Percentiles rank a stretch among this genome's conserved stretches.
Conservation (phyloP, 2,329 filamentous ascomycete genomes). For the Stenocarpella maydis region DNA sequence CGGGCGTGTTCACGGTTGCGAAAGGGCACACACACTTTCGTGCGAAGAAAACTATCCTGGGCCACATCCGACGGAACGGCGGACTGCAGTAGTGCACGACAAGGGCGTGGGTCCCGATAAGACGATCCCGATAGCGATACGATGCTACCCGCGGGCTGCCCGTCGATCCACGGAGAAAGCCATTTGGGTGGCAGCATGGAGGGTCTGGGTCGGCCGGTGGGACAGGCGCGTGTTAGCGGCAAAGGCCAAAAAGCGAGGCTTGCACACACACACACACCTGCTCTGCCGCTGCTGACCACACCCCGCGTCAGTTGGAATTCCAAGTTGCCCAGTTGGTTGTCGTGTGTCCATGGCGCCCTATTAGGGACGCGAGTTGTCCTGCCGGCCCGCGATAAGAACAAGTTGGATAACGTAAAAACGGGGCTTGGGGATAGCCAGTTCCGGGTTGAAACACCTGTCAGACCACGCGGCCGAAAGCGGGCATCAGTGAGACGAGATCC, state of each 20-base stretch:
- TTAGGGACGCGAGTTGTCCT: neutral
- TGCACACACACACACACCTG: conserved; percentile 13
- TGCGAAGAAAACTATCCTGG: neutral
- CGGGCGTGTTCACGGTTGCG: neutral
- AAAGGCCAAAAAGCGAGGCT: neutral
- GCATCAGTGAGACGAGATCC: neutral
- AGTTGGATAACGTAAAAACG: conserved; percentile 17
- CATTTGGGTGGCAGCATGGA: neutral
- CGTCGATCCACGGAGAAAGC: conserved; percentile 20
- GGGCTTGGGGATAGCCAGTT: conserved; percentile 2
- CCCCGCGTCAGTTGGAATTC: neutral
- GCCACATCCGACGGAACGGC: neutral
- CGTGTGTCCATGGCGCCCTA: neutral
- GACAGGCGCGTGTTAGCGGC: neutral
- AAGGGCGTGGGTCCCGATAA: too few species aligned
- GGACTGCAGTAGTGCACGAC: too few species aligned
- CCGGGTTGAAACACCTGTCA: conserved; percentile 15
- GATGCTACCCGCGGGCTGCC: neutral
- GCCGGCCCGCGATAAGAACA: neutral
- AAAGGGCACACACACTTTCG: neutral
- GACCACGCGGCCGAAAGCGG: conserved; percentile 4
- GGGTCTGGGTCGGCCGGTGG: neutral
- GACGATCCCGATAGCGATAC: conserved; percentile 5
- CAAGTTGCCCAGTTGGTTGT: neutral
- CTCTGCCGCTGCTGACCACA: conserved; percentile 20